Evolutionary conservation across 345 rosid genomes (phyloP).

Genomic region (Carallia pectinifolia): DNA sequence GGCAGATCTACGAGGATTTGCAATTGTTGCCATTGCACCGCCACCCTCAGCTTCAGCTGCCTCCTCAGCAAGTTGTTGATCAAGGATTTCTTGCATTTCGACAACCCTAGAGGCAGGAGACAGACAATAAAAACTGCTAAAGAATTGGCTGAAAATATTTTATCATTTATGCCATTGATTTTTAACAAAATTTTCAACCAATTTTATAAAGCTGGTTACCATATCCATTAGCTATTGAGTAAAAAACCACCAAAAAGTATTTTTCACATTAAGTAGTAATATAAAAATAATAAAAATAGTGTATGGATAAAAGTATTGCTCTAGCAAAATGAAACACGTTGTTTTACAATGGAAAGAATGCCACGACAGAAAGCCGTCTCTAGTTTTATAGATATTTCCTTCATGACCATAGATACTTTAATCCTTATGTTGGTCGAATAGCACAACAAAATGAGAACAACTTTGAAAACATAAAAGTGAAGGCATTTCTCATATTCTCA

Average conservation of each 20-base stretch:
- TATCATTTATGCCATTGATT: background rate
- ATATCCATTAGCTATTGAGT: background rate
- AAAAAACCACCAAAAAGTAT: background rate
- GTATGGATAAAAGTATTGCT: too few relatives aligned
- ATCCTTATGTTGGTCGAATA: background rate
- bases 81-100: constrained; percentile 99
- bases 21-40: constrained; percentile 83
- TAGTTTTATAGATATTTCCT: background rate
- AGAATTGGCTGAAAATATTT: background rate
- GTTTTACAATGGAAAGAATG: background rate
- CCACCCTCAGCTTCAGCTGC: constrained; percentile 99
- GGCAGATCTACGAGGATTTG: constrained; percentile 89
- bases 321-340: background rate
- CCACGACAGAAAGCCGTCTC: background rate
- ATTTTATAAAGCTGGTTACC: background rate
- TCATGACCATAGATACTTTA: background rate
- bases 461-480: background rate
- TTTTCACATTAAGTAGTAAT: background rate
- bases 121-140: background rate
- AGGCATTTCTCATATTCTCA: background rate
- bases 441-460: background rate
- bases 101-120: constrained; percentile 63
- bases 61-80: constrained; percentile 96
- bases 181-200: background rate
- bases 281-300: too few relatives aligned